phyloP scores from a whole-genome alignment of 345 rosid genomes.

The Camelina sativa region DNA sequence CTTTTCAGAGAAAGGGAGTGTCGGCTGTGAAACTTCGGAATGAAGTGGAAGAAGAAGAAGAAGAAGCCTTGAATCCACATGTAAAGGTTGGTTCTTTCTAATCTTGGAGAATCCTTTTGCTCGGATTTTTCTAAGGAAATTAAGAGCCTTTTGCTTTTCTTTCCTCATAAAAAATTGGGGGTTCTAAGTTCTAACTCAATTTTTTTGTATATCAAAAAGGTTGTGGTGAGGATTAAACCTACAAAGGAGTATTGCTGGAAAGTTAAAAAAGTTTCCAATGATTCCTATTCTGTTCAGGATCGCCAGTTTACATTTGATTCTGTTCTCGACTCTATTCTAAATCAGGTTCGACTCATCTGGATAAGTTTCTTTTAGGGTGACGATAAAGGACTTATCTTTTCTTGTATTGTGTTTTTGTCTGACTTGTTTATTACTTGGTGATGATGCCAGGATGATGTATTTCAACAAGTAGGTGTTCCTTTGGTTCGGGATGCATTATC shows the following conservation, averaged over 20 bases:
- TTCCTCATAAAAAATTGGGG: neutral
- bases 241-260: conserved; percentile 49
- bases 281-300: conserved; percentile 63
- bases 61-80: conserved; percentile 55
- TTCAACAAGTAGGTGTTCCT: conserved; percentile 76
- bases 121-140: neutral
- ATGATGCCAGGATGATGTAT: conserved; percentile 69
- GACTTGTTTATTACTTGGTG: conserved; percentile 35
- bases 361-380: too few relatives aligned
- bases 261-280: conserved; percentile 61
- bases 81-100: conserved; percentile 60
- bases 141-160: neutral
- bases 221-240: conserved; percentile 82
- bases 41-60: conserved; percentile 34
- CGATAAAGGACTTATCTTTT: too few relatives aligned
- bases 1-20: conserved; percentile 42
- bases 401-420: neutral
- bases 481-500: conserved; percentile 78
- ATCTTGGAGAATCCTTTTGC: neutral
- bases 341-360: conserved; percentile 56
- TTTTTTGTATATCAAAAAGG: conserved; percentile 53
- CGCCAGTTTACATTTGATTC: conserved; percentile 77
- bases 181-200: neutral
- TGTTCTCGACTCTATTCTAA: conserved; percentile 73
- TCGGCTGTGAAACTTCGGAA: conserved; percentile 38